Evolutionary conservation across 78 protist species (phyloP), one percentile per base, ranked within the genome.

Genomic region (Polysphondylium violaceum): DNA sequence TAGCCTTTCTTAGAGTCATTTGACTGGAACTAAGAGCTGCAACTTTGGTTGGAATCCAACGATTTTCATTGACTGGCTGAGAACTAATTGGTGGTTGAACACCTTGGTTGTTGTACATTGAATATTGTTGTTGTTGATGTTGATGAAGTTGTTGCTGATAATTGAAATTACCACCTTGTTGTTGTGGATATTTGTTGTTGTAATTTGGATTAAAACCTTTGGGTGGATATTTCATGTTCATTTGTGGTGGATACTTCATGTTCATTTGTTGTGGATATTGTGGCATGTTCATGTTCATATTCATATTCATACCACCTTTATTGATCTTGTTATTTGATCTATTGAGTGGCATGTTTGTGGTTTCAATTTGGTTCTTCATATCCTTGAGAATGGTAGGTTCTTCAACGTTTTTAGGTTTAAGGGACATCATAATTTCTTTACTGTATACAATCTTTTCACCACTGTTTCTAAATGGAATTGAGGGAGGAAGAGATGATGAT

Each of bases 41-140:
- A 21, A 83, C 64, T 25, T 83, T 69, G 14, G 91, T 83, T 36
- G 76, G 68, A 19, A 64, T 40, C 91, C 91, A 83, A 59, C 91
- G 68, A 9, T 83, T 83, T 63, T 83, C 91, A 43, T 63, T 83
- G 21, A 71, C 91, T 19, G 71, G 63, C 27, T 33, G 53, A 12
- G 33, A n/a, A 1, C 51, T 5, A 14, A 33, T 8, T 74, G 83
- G 69, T 74, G 65, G 83, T 35, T 41, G 65, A 31, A 36, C 41
- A 69, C 65, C 65, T 14, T 44, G 51, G 27, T 55, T 44, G 7
- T 14, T 14, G 19, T 23, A 33, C 19, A 69, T 44, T 27, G 41
- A 33, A 69, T 69, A 69, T 19, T 40, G 19, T 29, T 25, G 29
- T 33, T 50, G 64, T 50, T 72, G 64, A 6, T 55, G 60, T 50